Evolutionary conservation across 805 yeast species (phyloP).

Genomic region (Candida andamanensis): DNA sequence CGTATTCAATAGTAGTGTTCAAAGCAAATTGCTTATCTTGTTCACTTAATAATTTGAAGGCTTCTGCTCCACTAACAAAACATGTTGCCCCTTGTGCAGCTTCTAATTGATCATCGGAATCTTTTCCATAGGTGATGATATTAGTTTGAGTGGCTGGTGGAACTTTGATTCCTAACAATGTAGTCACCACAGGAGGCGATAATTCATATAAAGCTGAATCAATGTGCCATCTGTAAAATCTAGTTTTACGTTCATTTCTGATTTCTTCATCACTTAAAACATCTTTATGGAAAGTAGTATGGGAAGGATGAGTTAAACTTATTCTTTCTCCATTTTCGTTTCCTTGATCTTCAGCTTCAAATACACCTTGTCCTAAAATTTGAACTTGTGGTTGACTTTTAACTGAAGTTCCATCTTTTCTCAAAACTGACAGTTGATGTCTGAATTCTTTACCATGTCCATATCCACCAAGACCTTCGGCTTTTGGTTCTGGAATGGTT

Average conservation of each 20-base stretch:
- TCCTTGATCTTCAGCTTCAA: constrained; percentile 50
- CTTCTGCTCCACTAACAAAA: constrained; percentile 78
- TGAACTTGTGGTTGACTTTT: constrained; percentile 87
- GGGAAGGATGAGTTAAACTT: constrained; percentile 76
- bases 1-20: constrained; percentile 76
- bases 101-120: constrained; percentile 54
- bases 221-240: constrained; percentile 92
- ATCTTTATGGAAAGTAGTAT: constrained; percentile 70
- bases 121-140: constrained; percentile 55
- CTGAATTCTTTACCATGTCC: constrained; percentile 78
- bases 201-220: constrained; percentile 84
- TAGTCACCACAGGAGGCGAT: constrained; percentile 83
- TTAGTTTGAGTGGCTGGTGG: constrained; percentile 65
- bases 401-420: constrained; percentile 75
- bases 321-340: constrained; percentile 59
- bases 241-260: constrained; percentile 54
- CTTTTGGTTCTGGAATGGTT: constrained; percentile 41
- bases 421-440: constrained; percentile 54
- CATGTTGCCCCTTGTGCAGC: constrained; percentile 86
- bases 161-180: constrained; percentile 75
- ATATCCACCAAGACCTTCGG: constrained; percentile 47
- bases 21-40: constrained; percentile 74
- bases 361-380: constrained; percentile 78
- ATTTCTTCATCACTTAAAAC: constrained; percentile 62
- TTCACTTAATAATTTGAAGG: constrained; percentile 59